Percentiles rank a stretch among this genome's conserved stretches.
Evolutionary conservation across 75 land plant species (phyloP).

Genomic region (Pinus taeda): DNA sequence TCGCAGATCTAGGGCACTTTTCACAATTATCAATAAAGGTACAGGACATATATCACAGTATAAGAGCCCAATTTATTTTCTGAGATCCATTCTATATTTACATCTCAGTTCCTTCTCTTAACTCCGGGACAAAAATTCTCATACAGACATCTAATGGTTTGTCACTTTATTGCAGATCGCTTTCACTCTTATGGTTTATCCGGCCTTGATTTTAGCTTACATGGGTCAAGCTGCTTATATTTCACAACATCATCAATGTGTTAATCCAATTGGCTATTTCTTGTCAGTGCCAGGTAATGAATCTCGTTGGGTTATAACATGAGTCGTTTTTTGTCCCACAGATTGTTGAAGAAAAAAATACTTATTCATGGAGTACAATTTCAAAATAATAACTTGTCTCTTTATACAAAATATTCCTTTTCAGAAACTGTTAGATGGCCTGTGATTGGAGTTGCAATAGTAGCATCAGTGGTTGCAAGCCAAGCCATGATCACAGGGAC

Average conservation of each 20-base stretch:
- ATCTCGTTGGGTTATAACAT: background rate
- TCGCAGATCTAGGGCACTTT: constrained; percentile 94
- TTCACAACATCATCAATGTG: constrained; percentile 40
- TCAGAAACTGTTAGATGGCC: constrained; percentile 48
- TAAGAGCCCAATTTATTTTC: background rate
- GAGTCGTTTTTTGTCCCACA: background rate
- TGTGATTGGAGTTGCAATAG: constrained; percentile 64
- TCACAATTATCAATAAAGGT: constrained; percentile 85
- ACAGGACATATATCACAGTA: background rate
- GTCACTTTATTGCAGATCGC: constrained; percentile 58
- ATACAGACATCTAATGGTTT: background rate
- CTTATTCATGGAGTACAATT: background rate
- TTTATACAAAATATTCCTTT: background rate
- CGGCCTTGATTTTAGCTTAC: constrained; percentile 60
- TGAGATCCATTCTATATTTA: background rate
- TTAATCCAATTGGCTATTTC: constrained; percentile 36
- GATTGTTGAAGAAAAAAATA: background rate
- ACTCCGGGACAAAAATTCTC: background rate
- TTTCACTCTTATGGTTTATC: constrained; percentile 68
- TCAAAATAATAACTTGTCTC: background rate
- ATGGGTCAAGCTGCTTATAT: constrained; percentile 85
- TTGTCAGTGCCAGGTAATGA: constrained; percentile 48
- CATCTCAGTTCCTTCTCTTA: background rate
- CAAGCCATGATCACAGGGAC: constrained; percentile 88
- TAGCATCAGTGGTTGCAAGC: constrained; percentile 80